Evolutionary conservation across 192 early-diverging fungal genomes (phyloP), one percentile per base, ranked within the genome.

Genomic region (Kappamyces sp.): DNA sequence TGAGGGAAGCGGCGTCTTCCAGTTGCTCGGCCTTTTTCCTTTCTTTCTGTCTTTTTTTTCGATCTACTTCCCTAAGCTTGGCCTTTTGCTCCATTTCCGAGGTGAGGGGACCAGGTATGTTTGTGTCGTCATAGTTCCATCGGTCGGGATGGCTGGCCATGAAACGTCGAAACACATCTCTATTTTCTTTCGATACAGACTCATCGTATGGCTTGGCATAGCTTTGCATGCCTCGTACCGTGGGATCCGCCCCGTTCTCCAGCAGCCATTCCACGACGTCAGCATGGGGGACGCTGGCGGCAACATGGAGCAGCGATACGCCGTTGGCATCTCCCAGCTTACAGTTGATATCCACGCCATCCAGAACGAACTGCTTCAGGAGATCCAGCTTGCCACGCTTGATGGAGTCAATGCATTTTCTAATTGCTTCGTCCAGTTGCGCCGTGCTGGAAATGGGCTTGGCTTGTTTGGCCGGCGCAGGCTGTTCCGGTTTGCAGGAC

Each of bases 241-340:
- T 87, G 1, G 95, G 95, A 55, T 98, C 87, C 0, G 88, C 92
- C n/a, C 85, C 78, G 42, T 71, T 60, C 34, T 84, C 71, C 34
- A 90, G 73, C 15, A 98, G 67, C 12, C 82, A 73, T 2, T 74
- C 71, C 0, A 95, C 80, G 9, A 89, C 66, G 2, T 76, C 75
- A 0, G 64, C 43, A 43, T 84, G 83, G 0, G 85, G 85, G 2
- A 67, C 60, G n/a, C 51, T 44, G 3, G 91, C 65, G 0, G 91
- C 90, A 32, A 90, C 53, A 63, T 98, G 93, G 15, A 97, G 66
- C 5, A 93, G 71, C 0, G 87, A 58, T 4, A 66, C 70, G 3
- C 74, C 79, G 42, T 49, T 47, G 2, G 47, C 40, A 37, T 72
- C 68, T 2, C 65, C 64, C 4, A 82, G 51, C 12, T 34, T 34